Evolutionary conservation across 2,329 filamentous ascomycete species (phyloP).

Genomic region (Trichophyton equinum): DNA sequence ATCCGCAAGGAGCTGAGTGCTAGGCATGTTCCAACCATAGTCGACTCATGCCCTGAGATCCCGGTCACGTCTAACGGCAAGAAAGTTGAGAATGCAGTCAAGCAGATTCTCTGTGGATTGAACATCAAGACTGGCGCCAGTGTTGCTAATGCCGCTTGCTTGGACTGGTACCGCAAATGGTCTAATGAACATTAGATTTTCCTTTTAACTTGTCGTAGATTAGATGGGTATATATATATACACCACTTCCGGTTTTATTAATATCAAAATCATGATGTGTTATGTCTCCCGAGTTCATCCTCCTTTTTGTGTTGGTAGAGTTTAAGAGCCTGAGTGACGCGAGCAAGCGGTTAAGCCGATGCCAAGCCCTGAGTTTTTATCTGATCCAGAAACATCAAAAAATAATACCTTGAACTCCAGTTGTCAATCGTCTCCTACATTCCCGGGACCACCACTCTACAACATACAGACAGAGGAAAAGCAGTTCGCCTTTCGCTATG

Average conservation of each 20-base stretch:
- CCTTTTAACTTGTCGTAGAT: not conserved
- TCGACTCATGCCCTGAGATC: constrained; percentile 75
- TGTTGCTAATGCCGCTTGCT: constrained; percentile 78
- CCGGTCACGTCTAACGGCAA: constrained; percentile 91
- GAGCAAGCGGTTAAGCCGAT: not conserved
- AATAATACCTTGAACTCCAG: not conserved
- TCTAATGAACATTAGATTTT: constrained; percentile 37
- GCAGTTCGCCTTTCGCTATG: constrained; percentile 17
- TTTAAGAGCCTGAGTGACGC: not conserved
- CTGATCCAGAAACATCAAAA: not conserved
- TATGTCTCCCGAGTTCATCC: not conserved
- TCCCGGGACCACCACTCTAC: not conserved
- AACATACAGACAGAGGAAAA: not conserved
- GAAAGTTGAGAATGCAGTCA: constrained; percentile 94
- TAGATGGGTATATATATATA: constrained; percentile 4
- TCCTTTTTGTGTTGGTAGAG: not conserved
- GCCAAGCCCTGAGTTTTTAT: not conserved
- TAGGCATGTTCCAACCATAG: constrained; percentile 72
- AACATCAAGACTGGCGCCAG: constrained; percentile 80
- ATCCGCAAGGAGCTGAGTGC: constrained; percentile 72
- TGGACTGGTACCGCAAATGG: constrained; percentile 84
- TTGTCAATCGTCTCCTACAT: constrained; percentile 1
- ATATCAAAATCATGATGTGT: not conserved
- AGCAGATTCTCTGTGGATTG: constrained; percentile 84
- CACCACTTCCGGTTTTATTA: constrained; percentile 1